Base-by-base conservation (phyloP, 139 green algal species). In the Tetradesmus lagerheimii region DNA sequence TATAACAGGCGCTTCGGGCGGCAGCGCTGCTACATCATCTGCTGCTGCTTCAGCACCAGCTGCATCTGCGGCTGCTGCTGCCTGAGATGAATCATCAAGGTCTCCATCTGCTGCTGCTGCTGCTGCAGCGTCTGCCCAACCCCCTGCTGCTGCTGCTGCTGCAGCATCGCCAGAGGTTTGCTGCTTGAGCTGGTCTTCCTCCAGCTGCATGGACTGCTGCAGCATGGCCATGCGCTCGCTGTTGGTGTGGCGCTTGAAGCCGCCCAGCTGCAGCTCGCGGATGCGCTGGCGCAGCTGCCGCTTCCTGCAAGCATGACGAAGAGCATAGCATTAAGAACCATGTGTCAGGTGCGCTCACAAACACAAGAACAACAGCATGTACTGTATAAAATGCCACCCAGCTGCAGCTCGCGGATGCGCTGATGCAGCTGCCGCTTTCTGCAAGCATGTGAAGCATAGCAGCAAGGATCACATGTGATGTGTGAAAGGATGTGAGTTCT, bases 1-100 rank as follows among this genome's bases (percentile, higher is more conserved):
- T 41, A 93, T 38, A 74, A 76, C 67, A 9, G 82, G 89, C 23
- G 74, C 89, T 31, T 90, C 78, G 16, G 89, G 41, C 0, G 39
- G 66, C 45, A 76, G 47, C n/a, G 45, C 43, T 35, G 47, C 75
- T n/a, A 27, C 37, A 25, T 27, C 83, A 18, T 25, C 84, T 75
- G 83, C 76, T 84, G 84, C 50, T 89, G 87, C 82, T 80, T 83
- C 39, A 9, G 79, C 34, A 4, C 11, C 31, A 37, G 11, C 83
- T 43, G 45, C 78, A 37, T 84, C 84, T 38, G 47, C 43, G 27
- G 31, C 90, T 39, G 62, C 80, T 27, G 31, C 66, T 74, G 47
- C 39, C 4, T 12, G 15, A 1, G 18, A 53, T 16, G 31, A 37
- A 23, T 86, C 27, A 3, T 18, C 83, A 71, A 29, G 35, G 29